A percentile compares a stretch with the other conserved stretches of the same genome.
Conservation (phyloP, 495 filamentous ascomycete species). For the Penicillium canariense region DNA sequence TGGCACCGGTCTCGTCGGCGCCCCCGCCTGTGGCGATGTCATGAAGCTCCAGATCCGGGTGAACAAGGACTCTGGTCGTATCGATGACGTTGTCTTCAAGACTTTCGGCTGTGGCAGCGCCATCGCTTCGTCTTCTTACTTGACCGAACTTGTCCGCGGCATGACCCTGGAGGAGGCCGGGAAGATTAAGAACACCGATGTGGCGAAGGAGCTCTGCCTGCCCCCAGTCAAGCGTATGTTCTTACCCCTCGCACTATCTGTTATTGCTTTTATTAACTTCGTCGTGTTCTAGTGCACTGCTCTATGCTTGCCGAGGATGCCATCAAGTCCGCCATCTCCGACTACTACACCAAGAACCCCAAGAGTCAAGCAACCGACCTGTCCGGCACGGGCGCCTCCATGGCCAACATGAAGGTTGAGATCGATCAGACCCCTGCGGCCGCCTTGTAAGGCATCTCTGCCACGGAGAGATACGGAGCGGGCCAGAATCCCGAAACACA, state of each 20-base stretch:
- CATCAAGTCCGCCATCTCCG: conserved; percentile 97
- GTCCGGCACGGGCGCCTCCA: conserved; percentile 61
- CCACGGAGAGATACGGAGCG: conserved; percentile 1
- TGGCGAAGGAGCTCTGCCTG: conserved; percentile 94
- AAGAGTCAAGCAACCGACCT: conserved; percentile 69
- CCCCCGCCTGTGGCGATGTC: conserved; percentile 86
- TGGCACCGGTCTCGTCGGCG: conserved; percentile 95
- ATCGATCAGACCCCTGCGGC: conserved; percentile 34
- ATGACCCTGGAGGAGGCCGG: conserved; percentile 96
- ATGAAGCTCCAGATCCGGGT: conserved; percentile 99
- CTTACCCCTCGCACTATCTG: neutral
- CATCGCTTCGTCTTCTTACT: conserved; percentile 85
- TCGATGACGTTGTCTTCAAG: conserved; percentile 95
- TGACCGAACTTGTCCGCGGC: conserved; percentile 88
- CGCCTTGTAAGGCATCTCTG: conserved; percentile 23
- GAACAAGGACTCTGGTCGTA: conserved; percentile 82
- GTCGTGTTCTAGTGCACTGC: conserved; percentile 72
- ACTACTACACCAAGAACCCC: conserved; percentile 95
- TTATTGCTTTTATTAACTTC: conserved; percentile 10
- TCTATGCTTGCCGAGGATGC: conserved; percentile 99
- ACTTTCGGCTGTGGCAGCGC: conserved; percentile 97
- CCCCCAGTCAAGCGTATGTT: conserved; percentile 89
- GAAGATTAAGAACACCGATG: conserved; percentile 92
- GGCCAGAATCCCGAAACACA: neutral
- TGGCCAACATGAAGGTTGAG: conserved; percentile 54